phyloP scores from a whole-genome alignment of 2,329 filamentous ascomycete genomes.

The Akanthomyces muscarius region DNA sequence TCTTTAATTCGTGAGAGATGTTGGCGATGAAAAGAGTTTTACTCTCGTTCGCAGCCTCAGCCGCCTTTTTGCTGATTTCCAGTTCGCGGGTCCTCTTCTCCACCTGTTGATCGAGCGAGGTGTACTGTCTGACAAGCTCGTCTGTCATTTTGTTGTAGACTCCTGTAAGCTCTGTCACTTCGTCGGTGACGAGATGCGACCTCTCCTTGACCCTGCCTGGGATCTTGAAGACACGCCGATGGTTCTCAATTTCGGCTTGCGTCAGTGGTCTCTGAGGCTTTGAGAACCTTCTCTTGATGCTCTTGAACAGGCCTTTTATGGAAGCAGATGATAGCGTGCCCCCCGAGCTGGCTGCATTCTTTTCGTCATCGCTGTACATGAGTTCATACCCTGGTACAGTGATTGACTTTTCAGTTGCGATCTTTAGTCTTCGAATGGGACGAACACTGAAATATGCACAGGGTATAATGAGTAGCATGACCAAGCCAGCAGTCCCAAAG shows the following conservation, averaged over 20 bases:
- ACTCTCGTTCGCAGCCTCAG: constrained; percentile 92
- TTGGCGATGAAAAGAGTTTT: constrained; percentile 98
- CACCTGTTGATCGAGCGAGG: constrained; percentile 78
- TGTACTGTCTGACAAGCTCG: constrained; percentile 82
- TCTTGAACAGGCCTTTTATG: constrained; percentile 38
- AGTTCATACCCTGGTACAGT: constrained; percentile 58
- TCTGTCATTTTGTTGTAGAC: constrained; percentile 96
- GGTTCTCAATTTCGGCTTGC: constrained; percentile 33
- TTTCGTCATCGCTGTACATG: constrained; percentile 39
- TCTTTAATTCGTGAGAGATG: constrained; percentile 83
- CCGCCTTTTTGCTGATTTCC: constrained; percentile 84
- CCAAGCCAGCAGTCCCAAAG: constrained; percentile 72
- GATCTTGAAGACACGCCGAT: constrained; percentile 68
- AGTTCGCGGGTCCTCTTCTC: constrained; percentile 77
- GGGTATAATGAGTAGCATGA: constrained; percentile 69
- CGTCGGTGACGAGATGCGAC: constrained; percentile 75
- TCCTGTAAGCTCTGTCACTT: constrained; percentile 74
- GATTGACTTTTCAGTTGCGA: constrained; percentile 70
- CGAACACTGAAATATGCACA: constrained; percentile 77
- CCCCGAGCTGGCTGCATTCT: constrained; percentile 38
- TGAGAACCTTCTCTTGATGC: constrained; percentile 35
- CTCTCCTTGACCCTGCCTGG: constrained; percentile 75
- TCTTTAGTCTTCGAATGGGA: constrained; percentile 72
- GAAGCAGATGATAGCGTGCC: constrained; percentile 41
- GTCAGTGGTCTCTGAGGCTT: constrained; percentile 27